Conservation (phyloP, 78 protist species). For the Dictyostelium firmibasis region DNA sequence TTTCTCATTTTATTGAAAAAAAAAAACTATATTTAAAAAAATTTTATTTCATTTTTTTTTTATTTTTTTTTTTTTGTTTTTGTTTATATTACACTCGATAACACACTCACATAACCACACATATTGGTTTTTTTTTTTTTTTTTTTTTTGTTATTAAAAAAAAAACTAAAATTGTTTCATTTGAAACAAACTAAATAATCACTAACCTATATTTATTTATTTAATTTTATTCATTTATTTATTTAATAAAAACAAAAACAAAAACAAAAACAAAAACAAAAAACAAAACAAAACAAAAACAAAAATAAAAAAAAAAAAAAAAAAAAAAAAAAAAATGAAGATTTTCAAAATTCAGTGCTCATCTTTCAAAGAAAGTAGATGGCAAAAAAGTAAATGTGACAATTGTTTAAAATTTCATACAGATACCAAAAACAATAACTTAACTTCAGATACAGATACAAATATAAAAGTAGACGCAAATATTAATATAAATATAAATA, state of each 20-base stretch:
- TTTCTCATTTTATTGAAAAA: neutral
- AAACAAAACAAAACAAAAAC: too few relatives aligned
- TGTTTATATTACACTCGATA: neutral
- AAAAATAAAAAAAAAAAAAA: neutral
- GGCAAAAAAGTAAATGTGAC: slow-evolving; percentile 32
- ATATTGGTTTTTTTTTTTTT: neutral
- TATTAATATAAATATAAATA: neutral
- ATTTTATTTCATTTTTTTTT: neutral
- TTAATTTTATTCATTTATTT: neutral
- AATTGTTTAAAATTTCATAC: slow-evolving; percentile 30
- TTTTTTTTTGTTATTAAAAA: neutral
- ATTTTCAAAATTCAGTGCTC: slow-evolving; percentile 8
- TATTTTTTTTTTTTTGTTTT: neutral
- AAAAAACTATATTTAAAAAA: neutral
- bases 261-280: neutral
- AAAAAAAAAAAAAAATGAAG: neutral
- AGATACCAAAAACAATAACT: neutral
- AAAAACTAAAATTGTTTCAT: neutral
- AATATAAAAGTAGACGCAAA: neutral
- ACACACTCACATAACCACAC: neutral
- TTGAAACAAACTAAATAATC: neutral
- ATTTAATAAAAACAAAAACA: neutral
- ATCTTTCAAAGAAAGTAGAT: slow-evolving; percentile 32
- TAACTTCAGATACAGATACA: neutral
- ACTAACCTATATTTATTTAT: neutral